A percentile compares a stretch with the other conserved stretches of the same genome.
Evolutionary conservation across 2,329 filamentous ascomycete genomes (phyloP).

Genomic region (Ophiostoma piceae): DNA sequence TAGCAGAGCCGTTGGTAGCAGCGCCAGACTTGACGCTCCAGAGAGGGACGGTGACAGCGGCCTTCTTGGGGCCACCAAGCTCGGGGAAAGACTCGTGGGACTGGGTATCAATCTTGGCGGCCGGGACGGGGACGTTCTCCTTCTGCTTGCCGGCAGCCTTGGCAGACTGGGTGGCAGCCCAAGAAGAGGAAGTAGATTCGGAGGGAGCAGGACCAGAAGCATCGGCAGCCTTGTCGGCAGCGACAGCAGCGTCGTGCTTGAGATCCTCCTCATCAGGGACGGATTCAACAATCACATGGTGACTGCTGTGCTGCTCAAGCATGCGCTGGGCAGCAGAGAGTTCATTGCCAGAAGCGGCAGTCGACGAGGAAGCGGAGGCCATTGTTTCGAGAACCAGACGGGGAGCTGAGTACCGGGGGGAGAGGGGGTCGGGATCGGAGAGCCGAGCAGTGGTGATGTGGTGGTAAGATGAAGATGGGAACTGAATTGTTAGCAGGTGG

Average conservation of each 20-base stretch:
- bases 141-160: constrained; percentile 49
- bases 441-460: constrained; percentile 2
- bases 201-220: constrained; percentile 45
- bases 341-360: constrained; percentile 39
- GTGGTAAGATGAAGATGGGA: neutral
- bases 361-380: constrained; percentile 30
- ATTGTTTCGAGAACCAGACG: constrained; percentile 26
- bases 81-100: constrained; percentile 94
- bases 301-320: constrained; percentile 57
- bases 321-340: constrained; percentile 57
- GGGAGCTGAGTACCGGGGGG: constrained; percentile 18
- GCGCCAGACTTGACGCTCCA: constrained; percentile 36
- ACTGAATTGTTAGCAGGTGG: neutral
- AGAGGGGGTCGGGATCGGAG: constrained; percentile 16
- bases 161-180: constrained; percentile 48
- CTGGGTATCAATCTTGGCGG: constrained; percentile 64
- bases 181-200: constrained; percentile 38
- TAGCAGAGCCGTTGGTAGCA: constrained; percentile 38
- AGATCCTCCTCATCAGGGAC: constrained; percentile 72
- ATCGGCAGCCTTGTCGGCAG: constrained; percentile 39
- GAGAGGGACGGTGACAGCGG: constrained; percentile 40
- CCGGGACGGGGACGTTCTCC: constrained; percentile 41
- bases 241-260: constrained; percentile 39
- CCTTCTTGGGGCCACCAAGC: constrained; percentile 67
- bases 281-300: constrained; percentile 71